Evolutionary conservation across 23 red algal species (phyloP), one percentile per base, ranked within the genome.

Genomic region (Gracilariopsis chorda): DNA sequence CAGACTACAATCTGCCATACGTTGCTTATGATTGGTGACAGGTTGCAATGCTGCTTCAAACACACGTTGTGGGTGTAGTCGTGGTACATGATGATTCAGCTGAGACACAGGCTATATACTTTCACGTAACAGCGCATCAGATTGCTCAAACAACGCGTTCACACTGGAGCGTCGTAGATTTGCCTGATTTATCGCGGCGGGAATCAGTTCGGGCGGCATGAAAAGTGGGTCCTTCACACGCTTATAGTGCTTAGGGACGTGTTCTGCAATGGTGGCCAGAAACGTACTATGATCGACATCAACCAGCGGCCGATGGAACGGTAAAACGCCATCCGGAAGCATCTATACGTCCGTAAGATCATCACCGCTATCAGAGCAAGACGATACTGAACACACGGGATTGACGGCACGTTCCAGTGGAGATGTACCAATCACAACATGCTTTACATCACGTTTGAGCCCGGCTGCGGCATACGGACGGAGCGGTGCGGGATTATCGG

Each of bases 41-140:
- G 60, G n/a, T 17, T 24, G 67, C 40, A 73, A 25, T 21, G 67
- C 67, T 5, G 67, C 67, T 0, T 44, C 67, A 27, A 59, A 59
- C 7, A 59, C 55, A 27, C 55, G 55, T 7, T n/a, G 7, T 4
- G 55, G 55, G 16, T 19, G 55, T n/a, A 59, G 55, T 25, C 21
- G 16, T 25, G 55, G 55, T 25, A 19, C 55, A 27, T 59, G 55
- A 27, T 19, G 4, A n/a, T n/a, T n/a, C n/a, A n/a, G n/a, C n/a
- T n/a, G n/a, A n/a, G n/a, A n/a, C n/a, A n/a, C n/a, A n/a, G n/a
- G n/a, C n/a, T n/a, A n/a, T n/a, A n/a, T n/a, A n/a, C n/a, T n/a
- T n/a, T n/a, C 59, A 25, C 43, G 48, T 43, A 87, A 63, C 48
- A 87, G 48, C 32, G 34, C 33, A 41, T 87, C 82, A 27, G 78